Base-by-base conservation (phyloP, 2,329 filamentous ascomycete genomes). In the Exophiala bonariae region DNA sequence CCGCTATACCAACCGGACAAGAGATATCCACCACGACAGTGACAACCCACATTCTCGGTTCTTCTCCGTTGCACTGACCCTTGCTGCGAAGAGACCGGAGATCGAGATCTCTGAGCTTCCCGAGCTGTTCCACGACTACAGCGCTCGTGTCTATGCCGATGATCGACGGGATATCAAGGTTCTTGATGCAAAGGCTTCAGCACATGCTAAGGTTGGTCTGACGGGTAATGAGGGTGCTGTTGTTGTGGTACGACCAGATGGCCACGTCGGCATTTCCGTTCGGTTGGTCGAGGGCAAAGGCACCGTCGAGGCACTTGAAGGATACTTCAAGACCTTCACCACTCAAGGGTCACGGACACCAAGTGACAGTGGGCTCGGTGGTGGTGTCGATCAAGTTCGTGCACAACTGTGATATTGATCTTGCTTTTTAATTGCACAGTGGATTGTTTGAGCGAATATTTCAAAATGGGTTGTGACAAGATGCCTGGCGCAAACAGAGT, bases 151-250 rank as follows among this genome's bases (percentile, higher is more conserved):
- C 28, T 96, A 95, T 61, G 87, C 89, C 1, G 91, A 96, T 60
- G 89, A 96, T 66, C 76, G 86, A 38, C 84, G 81, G 72, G 87
- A 93, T 63, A 74, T 78, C 34, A 76, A 81, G 5, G 84, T 89
- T 1, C 83, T 86, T 0, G 74, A 85, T 16, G 85, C 87, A 1
- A 77, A 76, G 58, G 89, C 85, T 4, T 77, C 87, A 2, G 89
- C 89, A 4, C 91, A 96, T 67, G 83, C 85, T 33, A 96, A 95
- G 77, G 86, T 95, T 77, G 91, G 91, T 0, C 66, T 96, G 19
- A 52, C 50, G 10, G 47, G 47, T 3, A 50, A 47, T 1, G 56
- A 55, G 52, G 89, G 89, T 9, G 89, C 86, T 47, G 80, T 96
- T 2, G 84, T 95, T 2, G 86, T 96, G 8, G 87, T 95, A 6